Evolutionary conservation across 208 protist genomes (phyloP), one percentile per base, ranked within the genome.

Genomic region (Leishmania guyanensis): DNA sequence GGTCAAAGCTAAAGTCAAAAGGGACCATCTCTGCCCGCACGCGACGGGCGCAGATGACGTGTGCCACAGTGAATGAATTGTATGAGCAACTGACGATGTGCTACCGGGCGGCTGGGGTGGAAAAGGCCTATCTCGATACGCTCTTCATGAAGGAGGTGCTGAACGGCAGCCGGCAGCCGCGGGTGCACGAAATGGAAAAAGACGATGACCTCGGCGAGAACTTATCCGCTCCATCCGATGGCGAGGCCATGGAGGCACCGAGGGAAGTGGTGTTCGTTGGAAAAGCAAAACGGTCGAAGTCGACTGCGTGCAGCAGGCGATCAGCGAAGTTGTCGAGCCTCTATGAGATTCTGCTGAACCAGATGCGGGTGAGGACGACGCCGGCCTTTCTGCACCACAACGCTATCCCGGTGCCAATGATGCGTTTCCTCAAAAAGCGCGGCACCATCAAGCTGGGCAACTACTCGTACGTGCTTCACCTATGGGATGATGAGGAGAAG

Each of bases 301-400:
- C 46, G 75, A 9, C 46, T 36, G 46, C 56, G n/a, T 5, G 22
- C 39, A 66, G 39, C 22, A 70, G 58, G 33, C 39, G 60, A 9
- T 48, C 36, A 0, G 48, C 48, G 26, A 22, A 26, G 9, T 5
- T 12, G 43, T 26, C 73, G 29, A 85, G 53, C 26, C 2, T 50
- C 6, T 81, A 78, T 29, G 70, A 70, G 5, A 22, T 78, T n/a
- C 86, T 90, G 80, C 86, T 94, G 69, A 51, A 79, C 56, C 58
- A 87, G 72, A 84, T 95, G 71, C 83, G 87, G 26, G 80, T 82
- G 62, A 75, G 84, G 22, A 78, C 81, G 26, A 80, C 82, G 22
- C 92, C 87, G 10, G 84, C 87, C 71, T 91, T 93, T 83, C 79
- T 94, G n/a, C 94, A 97, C 58, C 91, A 96, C 79, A 97, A 97